Conservation (phyloP, 2,329 filamentous ascomycete genomes). For the Ophiosphaerella herpotricha region DNA sequence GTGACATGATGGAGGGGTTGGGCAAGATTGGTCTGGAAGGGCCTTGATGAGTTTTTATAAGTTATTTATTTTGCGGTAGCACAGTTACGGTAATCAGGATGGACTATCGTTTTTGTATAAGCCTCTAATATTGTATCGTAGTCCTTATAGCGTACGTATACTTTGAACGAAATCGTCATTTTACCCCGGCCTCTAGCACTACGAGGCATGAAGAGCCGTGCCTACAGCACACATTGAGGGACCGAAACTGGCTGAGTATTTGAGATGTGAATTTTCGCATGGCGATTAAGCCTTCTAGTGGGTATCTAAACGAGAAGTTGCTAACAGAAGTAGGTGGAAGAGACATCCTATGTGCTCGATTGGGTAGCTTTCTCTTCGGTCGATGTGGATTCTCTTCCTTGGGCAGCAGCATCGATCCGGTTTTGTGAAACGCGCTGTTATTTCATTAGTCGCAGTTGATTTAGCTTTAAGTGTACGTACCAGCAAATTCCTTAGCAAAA, state of each 20-base stretch:
- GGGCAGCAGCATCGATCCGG: conserved; percentile 40
- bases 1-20: background rate
- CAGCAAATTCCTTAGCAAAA: conserved; percentile 85
- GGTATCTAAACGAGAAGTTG: conserved; percentile 26
- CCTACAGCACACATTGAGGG: no score
- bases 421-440: conserved; percentile 52
- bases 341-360: conserved; percentile 5
- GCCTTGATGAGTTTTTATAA: no score
- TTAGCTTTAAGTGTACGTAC: conserved; percentile 57
- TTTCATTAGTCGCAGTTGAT: conserved; percentile 16
- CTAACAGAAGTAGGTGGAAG: background rate
- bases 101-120: no score
- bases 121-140: no score
- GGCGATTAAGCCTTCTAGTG: conserved; percentile 27
- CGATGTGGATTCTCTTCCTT: conserved; percentile 23
- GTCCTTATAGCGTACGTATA: no score
- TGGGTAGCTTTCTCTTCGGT: conserved; percentile 23
- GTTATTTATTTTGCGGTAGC: no score
- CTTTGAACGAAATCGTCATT: no score
- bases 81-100: no score
- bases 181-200: no score
- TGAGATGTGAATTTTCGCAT: conserved; percentile 12
- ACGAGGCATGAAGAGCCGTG: no score
- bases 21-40: no score
- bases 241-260: no score